Evolutionary conservation across 495 filamentous ascomycete species (phyloP).

Genomic region (Immersiella caudata): DNA sequence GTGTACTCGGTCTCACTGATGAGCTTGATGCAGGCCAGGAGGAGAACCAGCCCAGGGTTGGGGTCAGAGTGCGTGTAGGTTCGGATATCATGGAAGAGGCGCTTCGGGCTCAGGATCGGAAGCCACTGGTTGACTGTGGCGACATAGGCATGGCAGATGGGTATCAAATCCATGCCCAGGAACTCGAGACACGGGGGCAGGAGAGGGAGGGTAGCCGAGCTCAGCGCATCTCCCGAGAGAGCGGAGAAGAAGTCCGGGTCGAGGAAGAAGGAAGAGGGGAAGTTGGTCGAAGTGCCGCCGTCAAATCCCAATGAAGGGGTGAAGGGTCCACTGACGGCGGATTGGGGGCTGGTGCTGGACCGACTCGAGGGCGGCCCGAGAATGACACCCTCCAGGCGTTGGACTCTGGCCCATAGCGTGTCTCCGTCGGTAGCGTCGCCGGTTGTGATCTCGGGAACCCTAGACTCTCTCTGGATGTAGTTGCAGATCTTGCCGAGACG

Average conservation of each 20-base stretch:
- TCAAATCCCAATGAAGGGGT: background rate
- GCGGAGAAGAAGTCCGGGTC: slow-evolving; percentile 17
- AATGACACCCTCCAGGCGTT: background rate
- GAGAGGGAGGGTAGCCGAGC: background rate
- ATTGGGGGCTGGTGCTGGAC: background rate
- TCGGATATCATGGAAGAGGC: slow-evolving; percentile 2
- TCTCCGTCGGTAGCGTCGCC: background rate
- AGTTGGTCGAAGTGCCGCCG: background rate
- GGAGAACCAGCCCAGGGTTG: slow-evolving; percentile 2
- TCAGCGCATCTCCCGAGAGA: background rate
- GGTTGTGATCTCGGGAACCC: background rate
- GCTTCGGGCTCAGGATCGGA: slow-evolving; percentile 14
- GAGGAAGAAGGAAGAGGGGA: slow-evolving; percentile 17
- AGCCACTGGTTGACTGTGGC: slow-evolving; percentile 10
- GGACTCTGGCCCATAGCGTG: background rate
- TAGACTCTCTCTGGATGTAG: slow-evolving; percentile 6
- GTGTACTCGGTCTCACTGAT: background rate
- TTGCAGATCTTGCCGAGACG: slow-evolving; percentile 11
- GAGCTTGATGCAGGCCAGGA: slow-evolving; percentile 7
- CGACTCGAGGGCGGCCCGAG: background rate
- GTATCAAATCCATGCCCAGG: slow-evolving; percentile 7
- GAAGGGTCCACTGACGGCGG: background rate
- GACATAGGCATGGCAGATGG: slow-evolving; percentile 11
- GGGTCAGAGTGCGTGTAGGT: background rate
- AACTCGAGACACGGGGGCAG: background rate